Conservation (phyloP, 2,329 filamentous ascomycete genomes). For the Diaporthe longicolla region DNA sequence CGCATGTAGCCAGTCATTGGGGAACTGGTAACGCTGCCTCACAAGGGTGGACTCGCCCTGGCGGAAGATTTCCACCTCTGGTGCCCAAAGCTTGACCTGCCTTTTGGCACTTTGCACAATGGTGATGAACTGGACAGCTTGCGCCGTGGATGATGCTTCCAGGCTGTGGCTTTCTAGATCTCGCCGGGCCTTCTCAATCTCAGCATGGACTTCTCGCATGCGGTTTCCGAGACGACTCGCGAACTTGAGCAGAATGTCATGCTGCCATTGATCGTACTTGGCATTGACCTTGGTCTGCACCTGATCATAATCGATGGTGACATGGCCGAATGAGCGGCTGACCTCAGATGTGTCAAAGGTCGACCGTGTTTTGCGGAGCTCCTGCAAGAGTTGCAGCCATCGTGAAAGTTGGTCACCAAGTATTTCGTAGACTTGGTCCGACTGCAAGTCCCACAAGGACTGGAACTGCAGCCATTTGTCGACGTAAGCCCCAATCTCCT, state of each 20-base stretch:
- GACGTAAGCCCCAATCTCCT: conserved; percentile 86
- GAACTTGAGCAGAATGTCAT: conserved; percentile 96
- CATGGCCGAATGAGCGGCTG: conserved; percentile 91
- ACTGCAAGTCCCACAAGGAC: conserved; percentile 97
- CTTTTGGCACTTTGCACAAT: conserved; percentile 96
- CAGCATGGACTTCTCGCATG: conserved; percentile 92
- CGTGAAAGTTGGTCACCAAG: conserved; percentile 91
- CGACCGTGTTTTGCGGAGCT: conserved; percentile 93
- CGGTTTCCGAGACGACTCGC: conserved; percentile 88
- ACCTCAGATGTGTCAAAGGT: conserved; percentile 99
- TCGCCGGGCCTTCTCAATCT: conserved; percentile 90
- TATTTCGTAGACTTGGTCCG: conserved; percentile 93
- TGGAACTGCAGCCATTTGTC: conserved; percentile 99
- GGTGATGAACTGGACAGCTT: conserved; percentile 98
- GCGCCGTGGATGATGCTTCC: conserved; percentile 94
- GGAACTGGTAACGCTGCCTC: conserved; percentile 94
- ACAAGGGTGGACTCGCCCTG: conserved; percentile 94
- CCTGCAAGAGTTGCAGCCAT: conserved; percentile 96
- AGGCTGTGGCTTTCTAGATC: conserved; percentile 93
- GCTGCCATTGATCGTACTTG: conserved; percentile 99
- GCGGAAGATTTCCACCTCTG: conserved; percentile 94
- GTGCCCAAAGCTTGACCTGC: conserved; percentile 93
- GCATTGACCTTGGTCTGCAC: conserved; percentile 99
- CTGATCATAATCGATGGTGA: conserved; percentile 97
- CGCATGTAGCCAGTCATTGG: conserved; percentile 93